phyloP scores from a whole-genome alignment of 768 basidiomycete genomes.

The Agaricus sinodeliciosus region DNA sequence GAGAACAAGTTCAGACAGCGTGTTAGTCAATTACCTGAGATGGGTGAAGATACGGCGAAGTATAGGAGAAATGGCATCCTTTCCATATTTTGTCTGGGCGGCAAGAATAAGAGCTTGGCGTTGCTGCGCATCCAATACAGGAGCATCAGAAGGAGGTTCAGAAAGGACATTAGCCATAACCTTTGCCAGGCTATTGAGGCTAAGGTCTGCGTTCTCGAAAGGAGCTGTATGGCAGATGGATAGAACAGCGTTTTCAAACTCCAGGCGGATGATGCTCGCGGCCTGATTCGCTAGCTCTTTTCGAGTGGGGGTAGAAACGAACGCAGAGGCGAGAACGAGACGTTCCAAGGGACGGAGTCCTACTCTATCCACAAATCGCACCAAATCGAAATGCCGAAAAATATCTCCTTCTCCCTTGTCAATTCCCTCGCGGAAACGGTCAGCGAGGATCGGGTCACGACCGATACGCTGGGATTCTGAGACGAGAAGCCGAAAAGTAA shows the following conservation, averaged over 20 bases:
- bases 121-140: conserved; percentile 65
- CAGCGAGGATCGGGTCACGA: conserved; percentile 84
- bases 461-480: conserved; percentile 87
- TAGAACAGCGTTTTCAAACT: conserved; percentile 74
- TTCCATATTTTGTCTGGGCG: conserved; percentile 74
- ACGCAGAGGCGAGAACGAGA: conserved; percentile 68
- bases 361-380: conserved; percentile 76
- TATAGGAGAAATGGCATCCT: conserved; percentile 67
- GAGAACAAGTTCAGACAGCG: background rate
- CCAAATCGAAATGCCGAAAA: conserved; percentile 78
- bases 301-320: conserved; percentile 53
- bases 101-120: conserved; percentile 71
- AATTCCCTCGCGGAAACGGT: conserved; percentile 85
- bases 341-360: conserved; percentile 76
- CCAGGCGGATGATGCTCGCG: conserved; percentile 57
- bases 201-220: conserved; percentile 77
- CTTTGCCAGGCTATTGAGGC: conserved; percentile 68
- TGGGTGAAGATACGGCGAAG: conserved; percentile 69
- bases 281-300: conserved; percentile 62
- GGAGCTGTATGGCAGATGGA: conserved; percentile 74
- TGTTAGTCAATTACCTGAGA: conserved; percentile 47
- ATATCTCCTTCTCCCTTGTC: conserved; percentile 83
- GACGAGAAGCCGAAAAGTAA: conserved; percentile 79
- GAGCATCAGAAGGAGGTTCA: conserved; percentile 60
- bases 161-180: conserved; percentile 76